These are phyloP conservation scores for Arachis monticola DNA, from an alignment of 331 rosid genomes.

Conservation along the genomic window DNA sequence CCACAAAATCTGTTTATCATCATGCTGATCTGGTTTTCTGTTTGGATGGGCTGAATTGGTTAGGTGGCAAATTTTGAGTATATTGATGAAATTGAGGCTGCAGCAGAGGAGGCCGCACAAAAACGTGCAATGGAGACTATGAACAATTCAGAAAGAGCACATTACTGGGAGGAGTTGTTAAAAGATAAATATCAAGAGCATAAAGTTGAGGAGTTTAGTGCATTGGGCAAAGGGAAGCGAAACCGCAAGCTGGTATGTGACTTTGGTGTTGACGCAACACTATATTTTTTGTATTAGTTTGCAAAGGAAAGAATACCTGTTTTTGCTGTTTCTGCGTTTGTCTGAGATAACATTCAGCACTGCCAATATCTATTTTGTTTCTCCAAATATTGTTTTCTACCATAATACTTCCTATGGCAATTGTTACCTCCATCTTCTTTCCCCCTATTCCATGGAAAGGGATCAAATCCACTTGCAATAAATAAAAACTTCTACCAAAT, in stretches of 20 bases:
- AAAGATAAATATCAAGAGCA: constrained; percentile 86
- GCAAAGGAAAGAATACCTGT: constrained; percentile 12
- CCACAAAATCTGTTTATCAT: constrained; percentile 7
- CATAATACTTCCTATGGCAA: constrained; percentile 8
- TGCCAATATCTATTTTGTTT: constrained; percentile 27
- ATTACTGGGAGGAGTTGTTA: constrained; percentile 94
- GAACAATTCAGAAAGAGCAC: constrained; percentile 63
- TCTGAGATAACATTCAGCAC: constrained; percentile 16
- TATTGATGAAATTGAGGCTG: constrained; percentile 85
- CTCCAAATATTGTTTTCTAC: constrained; percentile 10
- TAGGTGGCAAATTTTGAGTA: constrained; percentile 98
- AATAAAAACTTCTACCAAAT: neutral
- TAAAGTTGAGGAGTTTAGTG: constrained; percentile 83
- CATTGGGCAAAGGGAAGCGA: constrained; percentile 97
- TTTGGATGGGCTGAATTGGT: constrained; percentile 32
- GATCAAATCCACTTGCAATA: neutral
- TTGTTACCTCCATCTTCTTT: constrained; percentile 17
- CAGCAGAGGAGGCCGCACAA: constrained; percentile 78
- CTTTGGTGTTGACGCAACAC: neutral
- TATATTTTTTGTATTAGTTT: constrained; percentile 19
- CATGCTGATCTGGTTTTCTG: neutral
- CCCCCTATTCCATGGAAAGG: neutral
- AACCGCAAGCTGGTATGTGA: constrained; percentile 85
- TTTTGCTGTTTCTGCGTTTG: constrained; percentile 27
- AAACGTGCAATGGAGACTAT: constrained; percentile 53